Evolutionary conservation across 768 basidiomycete genomes (phyloP).

Genomic region (Rhodotorula diobovata): DNA sequence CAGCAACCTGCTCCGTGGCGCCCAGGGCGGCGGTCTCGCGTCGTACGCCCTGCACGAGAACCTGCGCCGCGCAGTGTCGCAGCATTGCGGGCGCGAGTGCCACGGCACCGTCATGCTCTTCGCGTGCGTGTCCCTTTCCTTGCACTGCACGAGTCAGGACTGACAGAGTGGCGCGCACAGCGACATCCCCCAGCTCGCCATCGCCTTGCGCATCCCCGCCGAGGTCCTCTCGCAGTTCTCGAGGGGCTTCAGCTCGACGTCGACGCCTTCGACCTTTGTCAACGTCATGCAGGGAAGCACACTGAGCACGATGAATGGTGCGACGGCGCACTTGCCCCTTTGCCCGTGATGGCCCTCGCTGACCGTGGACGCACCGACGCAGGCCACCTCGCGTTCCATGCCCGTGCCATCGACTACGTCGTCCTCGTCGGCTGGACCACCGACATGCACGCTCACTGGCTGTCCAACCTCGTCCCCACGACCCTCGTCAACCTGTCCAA

Average conservation of each 20-base stretch:
- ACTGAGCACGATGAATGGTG: not conserved
- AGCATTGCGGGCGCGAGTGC: not conserved
- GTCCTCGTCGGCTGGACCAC: constrained; percentile 19
- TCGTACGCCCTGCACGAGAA: constrained; percentile 10
- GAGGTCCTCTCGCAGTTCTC: not conserved
- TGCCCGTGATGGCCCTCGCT: not conserved
- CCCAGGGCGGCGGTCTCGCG: constrained; percentile 15
- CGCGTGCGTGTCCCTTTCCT: not conserved
- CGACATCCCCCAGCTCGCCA: not conserved
- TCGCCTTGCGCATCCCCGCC: not conserved
- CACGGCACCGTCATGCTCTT: not conserved
- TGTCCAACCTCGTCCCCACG: not conserved
- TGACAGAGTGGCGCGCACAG: not conserved
- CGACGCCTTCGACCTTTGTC: constrained; percentile 3
- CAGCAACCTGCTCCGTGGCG: not conserved
- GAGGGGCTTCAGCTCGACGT: constrained; percentile 12
- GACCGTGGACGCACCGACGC: no score
- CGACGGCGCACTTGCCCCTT: no score
- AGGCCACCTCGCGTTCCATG: constrained; percentile 15
- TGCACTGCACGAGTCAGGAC: no score
- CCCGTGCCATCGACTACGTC: not conserved
- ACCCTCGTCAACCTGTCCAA: not conserved
- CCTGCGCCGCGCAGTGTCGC: constrained; percentile 4
- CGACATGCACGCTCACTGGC: constrained; percentile 2
- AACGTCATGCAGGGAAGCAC: constrained; percentile 2